Base-by-base conservation (phyloP, 192 early-diverging fungal species). In the Rhizophagus prolifer region DNA sequence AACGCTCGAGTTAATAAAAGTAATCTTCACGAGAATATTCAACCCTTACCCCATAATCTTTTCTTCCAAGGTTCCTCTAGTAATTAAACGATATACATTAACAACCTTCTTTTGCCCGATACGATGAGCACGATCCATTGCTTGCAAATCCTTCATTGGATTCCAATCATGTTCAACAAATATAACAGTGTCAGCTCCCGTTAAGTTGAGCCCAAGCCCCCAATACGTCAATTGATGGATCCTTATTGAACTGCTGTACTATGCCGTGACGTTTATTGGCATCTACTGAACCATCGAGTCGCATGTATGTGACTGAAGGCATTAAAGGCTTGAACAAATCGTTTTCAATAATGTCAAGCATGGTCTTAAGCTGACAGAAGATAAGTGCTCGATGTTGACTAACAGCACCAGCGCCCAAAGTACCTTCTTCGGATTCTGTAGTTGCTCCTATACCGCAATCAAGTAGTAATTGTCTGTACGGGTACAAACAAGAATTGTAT, bases 161-260 rank as follows among this genome's bases (percentile, higher is more conserved):
- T 99, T 99, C 91, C 97, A 99, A 78, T 99, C 98, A 79, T 98
- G 98, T 80, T 99, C 98, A 12, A 98, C 94, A 88, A 99, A 98
- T 38, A 99, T 97, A 0, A 99, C 97, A 3, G 96, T 97, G 75
- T 99, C 98, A n/a, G 98, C 98, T 7, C 96, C 98, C 8, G 98
- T 99, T 77, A 99, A 84, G 73, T 98, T 99, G 10, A 99, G 85
- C 2, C 98, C 98, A 23, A 99, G 86, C 9, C 98, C 98, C 76
- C 98, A 99, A 85, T 7, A 96, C 91, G 81, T 98, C 96, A 80
- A 98, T 97, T 41, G 91, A 94, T 0, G 98, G 96, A 79, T 98
- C 96, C 2, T 93, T 88, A 82, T 99, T 99, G 86, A 99, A 99
- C 78, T 90, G 92, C 61, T 92, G 91, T 7, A 99, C 96, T 72